Base-by-base conservation (phyloP, 1,284 basidiomycete genomes). In the Anthracocystis walkeri region DNA sequence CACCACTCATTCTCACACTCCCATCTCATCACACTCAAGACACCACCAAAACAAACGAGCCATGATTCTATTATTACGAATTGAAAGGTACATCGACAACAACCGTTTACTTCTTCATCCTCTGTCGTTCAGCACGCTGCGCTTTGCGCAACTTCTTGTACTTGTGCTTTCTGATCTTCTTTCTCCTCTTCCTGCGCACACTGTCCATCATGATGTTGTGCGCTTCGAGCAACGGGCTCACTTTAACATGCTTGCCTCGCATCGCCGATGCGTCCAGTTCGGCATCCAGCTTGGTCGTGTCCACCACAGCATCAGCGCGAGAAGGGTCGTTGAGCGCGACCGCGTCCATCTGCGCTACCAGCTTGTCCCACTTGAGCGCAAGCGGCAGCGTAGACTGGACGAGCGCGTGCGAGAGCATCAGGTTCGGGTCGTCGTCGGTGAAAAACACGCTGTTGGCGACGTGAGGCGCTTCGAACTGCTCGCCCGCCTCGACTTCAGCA, bases 141-240 rank as follows among this genome's bases (percentile, higher is more conserved):
- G 59, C 60, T 72, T 84, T 83, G 52, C 82, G 79, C 62, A 83
- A 60, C 74, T 84, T 84, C 75, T 80, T 80, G 75, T 83, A 81
- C 79, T 83, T 85, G 78, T 84, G 83, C 78, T 85, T 85, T 61
- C 80, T 71, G 73, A 85, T 85, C 82, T 85, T 84, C 72, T 84
- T 84, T 50, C 76, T 82, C 58, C 83, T 69, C 74, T 85, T 85
- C 41, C 83, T 64, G 29, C 80, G 74, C 57, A 82, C 80, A 52
- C 82, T 84, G 62, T 85, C 83, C 70, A 83, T 72, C 58, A 75
- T 53, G 35, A 84, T 75, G 46, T 65, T 75, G 59, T 76, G 60
- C 20, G 68, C 68, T 42, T 57, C 68, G 45, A 71, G 42, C 68
- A 65, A 21, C 20, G 68, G 63, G 55, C 68, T 61, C 62, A 70